phyloP scores from a whole-genome alignment of 805 yeast species.

The Priceomyces melissophilus region DNA sequence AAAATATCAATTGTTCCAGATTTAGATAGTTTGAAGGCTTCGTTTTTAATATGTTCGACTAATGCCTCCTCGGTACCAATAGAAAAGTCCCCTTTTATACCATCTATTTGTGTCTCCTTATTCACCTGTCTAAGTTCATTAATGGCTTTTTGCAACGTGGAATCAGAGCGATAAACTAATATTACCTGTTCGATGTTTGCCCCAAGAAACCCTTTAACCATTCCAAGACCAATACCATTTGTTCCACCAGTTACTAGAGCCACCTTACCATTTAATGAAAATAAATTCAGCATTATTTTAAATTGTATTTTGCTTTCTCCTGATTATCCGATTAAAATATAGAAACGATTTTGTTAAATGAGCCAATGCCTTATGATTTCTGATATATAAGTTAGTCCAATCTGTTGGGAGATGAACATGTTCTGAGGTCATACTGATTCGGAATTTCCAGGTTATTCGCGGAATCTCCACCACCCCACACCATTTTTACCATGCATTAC shows the following conservation, averaged over 20 bases:
- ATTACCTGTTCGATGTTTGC: conserved; percentile 40
- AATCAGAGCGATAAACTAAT: conserved; percentile 36
- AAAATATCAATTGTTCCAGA: conserved; percentile 35
- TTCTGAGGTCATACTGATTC: too few species aligned
- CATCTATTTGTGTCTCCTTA: conserved; percentile 19
- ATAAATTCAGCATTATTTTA: conserved; percentile 8
- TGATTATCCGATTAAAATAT: too few species aligned
- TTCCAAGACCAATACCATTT: conserved; percentile 55
- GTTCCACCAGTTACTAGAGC: conserved; percentile 54
- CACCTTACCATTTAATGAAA: conserved; percentile 41
- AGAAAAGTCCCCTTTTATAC: conserved; percentile 20
- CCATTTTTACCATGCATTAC: too few species aligned
- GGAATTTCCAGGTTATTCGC: too few species aligned
- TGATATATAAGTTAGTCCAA: too few species aligned
- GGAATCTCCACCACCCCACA: too few species aligned
- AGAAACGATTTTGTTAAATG: too few species aligned
- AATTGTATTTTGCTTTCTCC: too few species aligned
- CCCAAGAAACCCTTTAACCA: conserved; percentile 51
- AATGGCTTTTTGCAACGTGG: conserved; percentile 24
- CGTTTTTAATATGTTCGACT: conserved; percentile 22
- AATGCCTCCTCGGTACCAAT: conserved; percentile 21
- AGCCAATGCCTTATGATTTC: too few species aligned
- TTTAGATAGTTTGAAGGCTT: conserved; percentile 25
- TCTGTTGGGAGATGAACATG: too few species aligned
- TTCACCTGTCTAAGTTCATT: conserved; percentile 18